Conservation (phyloP, 345 rosid species). For the Schrenkiella parvula region DNA sequence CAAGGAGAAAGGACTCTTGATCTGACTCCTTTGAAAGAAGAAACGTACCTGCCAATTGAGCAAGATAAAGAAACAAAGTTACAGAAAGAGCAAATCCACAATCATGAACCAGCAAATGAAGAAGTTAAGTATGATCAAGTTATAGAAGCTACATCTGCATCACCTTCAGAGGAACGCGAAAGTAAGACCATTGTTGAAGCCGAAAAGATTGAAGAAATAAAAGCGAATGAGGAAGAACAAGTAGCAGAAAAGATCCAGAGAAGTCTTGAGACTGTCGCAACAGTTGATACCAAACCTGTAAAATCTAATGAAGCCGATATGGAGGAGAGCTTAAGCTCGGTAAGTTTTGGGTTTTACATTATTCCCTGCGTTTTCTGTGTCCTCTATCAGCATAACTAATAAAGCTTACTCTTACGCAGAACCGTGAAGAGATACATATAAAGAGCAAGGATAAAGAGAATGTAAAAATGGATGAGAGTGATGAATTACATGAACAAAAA, state of each 20-base stretch:
- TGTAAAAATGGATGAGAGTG: background rate
- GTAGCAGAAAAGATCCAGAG: background rate
- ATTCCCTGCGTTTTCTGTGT: background rate
- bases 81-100: background rate
- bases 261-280: background rate
- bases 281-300: background rate
- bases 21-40: background rate
- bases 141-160: background rate
- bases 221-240: slow-evolving; percentile 12
- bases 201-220: background rate
- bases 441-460: background rate
- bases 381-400: background rate
- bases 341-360: background rate
- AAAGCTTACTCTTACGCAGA: slow-evolving; percentile 17
- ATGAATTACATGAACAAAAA: background rate
- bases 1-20: background rate
- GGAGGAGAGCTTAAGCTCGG: background rate
- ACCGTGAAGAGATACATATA: slow-evolving; percentile 22
- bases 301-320: background rate
- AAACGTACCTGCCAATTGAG: background rate
- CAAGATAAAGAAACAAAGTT: background rate
- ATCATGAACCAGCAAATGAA: slow-evolving; percentile 11
- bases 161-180: slow-evolving; percentile 1
- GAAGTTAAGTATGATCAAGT: slow-evolving; percentile 9
- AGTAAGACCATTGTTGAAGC: slow-evolving; percentile 11